Percentiles rank a stretch among this genome's conserved stretches.
These are phyloP conservation scores for Beauveria varroae DNA, from an alignment of 2,329 filamentous ascomycete genomes.

Conservation along the genomic window DNA sequence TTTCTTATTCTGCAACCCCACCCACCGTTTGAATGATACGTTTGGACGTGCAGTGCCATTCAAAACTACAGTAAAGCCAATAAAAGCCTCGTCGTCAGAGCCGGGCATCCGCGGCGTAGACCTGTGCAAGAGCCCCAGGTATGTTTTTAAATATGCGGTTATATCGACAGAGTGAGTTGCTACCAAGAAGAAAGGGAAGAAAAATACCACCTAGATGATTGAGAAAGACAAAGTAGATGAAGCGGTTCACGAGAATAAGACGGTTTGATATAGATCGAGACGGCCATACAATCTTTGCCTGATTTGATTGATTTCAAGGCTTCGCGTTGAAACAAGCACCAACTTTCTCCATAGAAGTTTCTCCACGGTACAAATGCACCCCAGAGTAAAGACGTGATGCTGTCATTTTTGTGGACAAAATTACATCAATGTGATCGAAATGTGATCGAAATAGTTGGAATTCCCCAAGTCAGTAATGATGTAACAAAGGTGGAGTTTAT, in stretches of 20 bases:
- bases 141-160: neutral
- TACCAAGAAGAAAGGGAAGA: no score
- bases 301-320: neutral
- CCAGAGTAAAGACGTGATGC: neutral
- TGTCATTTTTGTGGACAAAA: neutral
- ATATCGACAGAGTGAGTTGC: neutral
- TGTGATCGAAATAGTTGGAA: neutral
- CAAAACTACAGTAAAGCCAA: no score
- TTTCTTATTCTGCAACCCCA: neutral
- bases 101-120: neutral
- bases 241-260: neutral
- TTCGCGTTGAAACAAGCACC: conserved; percentile 2
- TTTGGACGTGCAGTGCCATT: neutral
- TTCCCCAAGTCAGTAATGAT: neutral
- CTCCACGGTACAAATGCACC: neutral
- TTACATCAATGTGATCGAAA: neutral
- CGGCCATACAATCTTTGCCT: neutral
- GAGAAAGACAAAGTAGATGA: neutral
- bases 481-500: neutral
- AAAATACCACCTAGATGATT: neutral
- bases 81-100: conserved; percentile 1
- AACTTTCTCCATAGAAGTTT: conserved; percentile 1
- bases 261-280: neutral
- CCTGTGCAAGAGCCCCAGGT: no score
- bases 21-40: neutral